Evolutionary conservation across 352 stramenopile species (phyloP).

Genomic region (Achlya hypogyna): DNA sequence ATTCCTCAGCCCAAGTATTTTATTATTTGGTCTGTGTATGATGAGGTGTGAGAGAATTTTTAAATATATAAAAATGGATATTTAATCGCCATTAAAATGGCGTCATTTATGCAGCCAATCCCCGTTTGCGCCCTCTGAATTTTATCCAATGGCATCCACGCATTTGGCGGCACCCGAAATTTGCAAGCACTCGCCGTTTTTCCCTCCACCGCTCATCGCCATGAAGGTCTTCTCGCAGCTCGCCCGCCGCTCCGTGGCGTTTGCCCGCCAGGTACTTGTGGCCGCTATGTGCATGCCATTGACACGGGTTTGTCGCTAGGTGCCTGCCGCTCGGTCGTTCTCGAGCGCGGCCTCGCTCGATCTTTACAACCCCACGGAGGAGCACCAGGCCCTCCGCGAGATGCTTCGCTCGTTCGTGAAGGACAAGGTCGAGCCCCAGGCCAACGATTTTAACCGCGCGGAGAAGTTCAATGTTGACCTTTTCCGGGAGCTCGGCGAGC

Average conservation of each 20-base stretch:
- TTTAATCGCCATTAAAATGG: background rate
- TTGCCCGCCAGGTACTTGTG: conserved; percentile 10
- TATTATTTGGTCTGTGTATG: background rate
- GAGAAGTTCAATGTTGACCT: conserved; percentile 97
- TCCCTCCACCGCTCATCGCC: background rate
- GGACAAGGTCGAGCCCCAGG: conserved; percentile 96
- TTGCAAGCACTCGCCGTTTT: conserved; percentile 1
- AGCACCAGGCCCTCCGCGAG: conserved; percentile 83
- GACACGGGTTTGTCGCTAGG: too few species aligned
- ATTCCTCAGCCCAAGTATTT: background rate
- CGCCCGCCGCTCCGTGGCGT: background rate
- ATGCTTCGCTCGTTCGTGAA: conserved; percentile 93
- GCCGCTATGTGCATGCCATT: too few species aligned
- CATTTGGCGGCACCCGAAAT: background rate
- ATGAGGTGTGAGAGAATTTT: background rate
- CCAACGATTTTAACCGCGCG: conserved; percentile 90
- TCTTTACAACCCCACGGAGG: conserved; percentile 83
- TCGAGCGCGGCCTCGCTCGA: conserved; percentile 32
- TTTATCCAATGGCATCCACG: background rate
- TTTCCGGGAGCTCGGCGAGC: conserved; percentile 90
- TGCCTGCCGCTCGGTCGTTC: background rate
- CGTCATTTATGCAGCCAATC: background rate
- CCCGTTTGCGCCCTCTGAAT: background rate
- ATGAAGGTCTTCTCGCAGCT: conserved; percentile 7
- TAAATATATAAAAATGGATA: background rate